These are phyloP conservation scores for Exophiala phaeomuriformis DNA, from an alignment of 2,329 filamentous ascomycete species.

Conservation along the genomic window DNA sequence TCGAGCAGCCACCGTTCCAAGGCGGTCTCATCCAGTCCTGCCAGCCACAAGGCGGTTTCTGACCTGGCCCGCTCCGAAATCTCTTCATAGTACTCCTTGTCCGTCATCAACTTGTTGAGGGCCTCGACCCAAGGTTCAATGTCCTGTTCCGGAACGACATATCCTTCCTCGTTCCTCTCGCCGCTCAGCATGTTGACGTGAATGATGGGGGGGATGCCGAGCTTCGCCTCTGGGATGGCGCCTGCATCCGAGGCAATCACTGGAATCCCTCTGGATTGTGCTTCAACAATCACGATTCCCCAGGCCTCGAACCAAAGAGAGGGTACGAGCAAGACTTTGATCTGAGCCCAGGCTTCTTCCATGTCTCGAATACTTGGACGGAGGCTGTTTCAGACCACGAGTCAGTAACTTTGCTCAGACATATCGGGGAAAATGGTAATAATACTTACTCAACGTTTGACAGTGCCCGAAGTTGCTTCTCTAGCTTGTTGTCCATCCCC, in stretches of 20 bases:
- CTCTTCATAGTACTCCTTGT: conserved; percentile 13
- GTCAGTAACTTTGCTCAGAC: too few relatives aligned
- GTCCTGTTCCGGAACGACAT: conserved; percentile 11
- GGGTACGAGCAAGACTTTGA: conserved; percentile 23
- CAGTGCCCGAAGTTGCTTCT: background rate
- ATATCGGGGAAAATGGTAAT: background rate
- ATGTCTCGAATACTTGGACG: conserved; percentile 11
- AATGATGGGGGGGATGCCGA: conserved; percentile 6
- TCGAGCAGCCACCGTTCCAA: conserved; percentile 1
- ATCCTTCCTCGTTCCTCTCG: conserved; percentile 4
- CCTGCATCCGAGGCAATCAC: conserved; percentile 23
- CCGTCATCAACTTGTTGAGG: conserved; percentile 7
- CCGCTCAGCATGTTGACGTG: conserved; percentile 8
- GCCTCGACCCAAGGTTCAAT: conserved; percentile 8
- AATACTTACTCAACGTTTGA: conserved; percentile 11
- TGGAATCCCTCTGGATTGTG: conserved; percentile 24
- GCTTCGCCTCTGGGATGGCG: conserved; percentile 21
- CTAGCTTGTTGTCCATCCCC: conserved; percentile 13
- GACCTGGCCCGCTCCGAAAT: conserved; percentile 4
- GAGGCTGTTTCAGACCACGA: conserved; percentile 1
- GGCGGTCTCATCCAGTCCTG: background rate
- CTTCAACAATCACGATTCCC: conserved; percentile 23
- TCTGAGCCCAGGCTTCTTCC: conserved; percentile 16
- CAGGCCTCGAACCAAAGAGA: conserved; percentile 25
- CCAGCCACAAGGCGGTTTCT: conserved; percentile 1